These are phyloP conservation scores for Mycotypha africana DNA, from an alignment of 371 early-diverging fungal species.

Conservation along the genomic window DNA sequence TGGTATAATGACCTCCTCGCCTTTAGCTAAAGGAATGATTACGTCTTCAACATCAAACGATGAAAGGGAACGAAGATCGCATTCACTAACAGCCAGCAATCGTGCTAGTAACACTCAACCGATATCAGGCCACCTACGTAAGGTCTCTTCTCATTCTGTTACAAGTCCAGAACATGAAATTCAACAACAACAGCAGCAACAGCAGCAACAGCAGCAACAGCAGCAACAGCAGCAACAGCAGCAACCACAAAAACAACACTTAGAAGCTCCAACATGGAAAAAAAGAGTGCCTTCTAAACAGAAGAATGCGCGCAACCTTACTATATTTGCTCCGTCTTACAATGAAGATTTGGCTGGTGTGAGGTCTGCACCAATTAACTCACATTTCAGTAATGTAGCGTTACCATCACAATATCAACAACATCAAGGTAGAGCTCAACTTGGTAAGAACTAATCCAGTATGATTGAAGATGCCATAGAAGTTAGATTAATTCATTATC, in stretches of 20 bases:
- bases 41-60: not conserved
- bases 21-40: not conserved
- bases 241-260: not conserved
- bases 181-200: too few species aligned
- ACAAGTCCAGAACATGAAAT: too few species aligned
- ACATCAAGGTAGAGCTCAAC: too few species aligned
- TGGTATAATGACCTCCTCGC: not conserved
- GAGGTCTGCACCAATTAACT: slow-evolving; percentile 54
- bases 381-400: slow-evolving; percentile 28
- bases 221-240: too few species aligned
- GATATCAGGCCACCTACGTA: slow-evolving; percentile 7
- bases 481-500: slow-evolving; percentile 15
- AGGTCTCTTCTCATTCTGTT: too few species aligned
- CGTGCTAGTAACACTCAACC: not conserved
- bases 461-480: too few species aligned
- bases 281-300: slow-evolving; percentile 26
- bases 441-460: too few species aligned
- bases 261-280: too few species aligned
- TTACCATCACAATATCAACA: not conserved
- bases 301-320: slow-evolving; percentile 50
- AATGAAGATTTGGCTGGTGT: slow-evolving; percentile 42
- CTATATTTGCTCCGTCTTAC: slow-evolving; percentile 56
- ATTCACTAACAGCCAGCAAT: slow-evolving; percentile 9
- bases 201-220: too few species aligned
- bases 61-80: slow-evolving; percentile 12